phyloP scores from a whole-genome alignment of 1,284 basidiomycete species.

The Cutaneotrichosporon spelunceum region DNA sequence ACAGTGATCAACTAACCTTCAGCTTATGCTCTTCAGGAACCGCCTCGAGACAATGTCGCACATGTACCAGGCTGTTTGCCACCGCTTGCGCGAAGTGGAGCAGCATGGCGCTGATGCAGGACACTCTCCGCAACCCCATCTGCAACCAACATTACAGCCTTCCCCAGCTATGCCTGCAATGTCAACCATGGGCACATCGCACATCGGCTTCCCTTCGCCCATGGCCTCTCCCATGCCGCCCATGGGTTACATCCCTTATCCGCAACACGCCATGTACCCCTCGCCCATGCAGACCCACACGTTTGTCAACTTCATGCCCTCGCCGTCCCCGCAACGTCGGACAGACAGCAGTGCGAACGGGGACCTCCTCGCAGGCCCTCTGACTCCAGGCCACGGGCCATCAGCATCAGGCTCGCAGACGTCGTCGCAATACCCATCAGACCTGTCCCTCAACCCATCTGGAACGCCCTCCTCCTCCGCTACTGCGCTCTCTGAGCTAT shows the following conservation, averaged over 20 bases:
- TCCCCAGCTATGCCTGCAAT: neutral
- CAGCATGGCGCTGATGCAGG: neutral
- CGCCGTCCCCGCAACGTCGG: slow-evolving; percentile 13
- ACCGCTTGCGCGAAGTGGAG: slow-evolving; percentile 20
- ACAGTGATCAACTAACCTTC: slow-evolving; percentile 3
- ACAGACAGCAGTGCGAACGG: slow-evolving; percentile 8
- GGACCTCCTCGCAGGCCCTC: slow-evolving; percentile 35
- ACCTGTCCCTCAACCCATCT: slow-evolving; percentile 15
- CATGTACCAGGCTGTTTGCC: slow-evolving; percentile 23
- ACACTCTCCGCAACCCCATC: neutral
- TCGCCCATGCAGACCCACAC: slow-evolving; percentile 10
- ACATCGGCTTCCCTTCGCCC: slow-evolving; percentile 5
- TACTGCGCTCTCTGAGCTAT: slow-evolving; percentile 11
- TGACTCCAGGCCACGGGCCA: slow-evolving; percentile 32
- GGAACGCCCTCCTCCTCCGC: slow-evolving; percentile 8
- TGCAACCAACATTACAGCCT: neutral
- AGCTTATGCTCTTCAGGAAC: slow-evolving; percentile 21
- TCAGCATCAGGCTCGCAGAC: slow-evolving; percentile 11
- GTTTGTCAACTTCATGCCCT: slow-evolving; percentile 14
- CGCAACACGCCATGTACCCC: slow-evolving; percentile 4
- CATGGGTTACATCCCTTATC: slow-evolving; percentile 5
- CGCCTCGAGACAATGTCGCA: slow-evolving; percentile 25
- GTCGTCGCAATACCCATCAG: slow-evolving; percentile 19
- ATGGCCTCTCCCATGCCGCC: slow-evolving; percentile 1
- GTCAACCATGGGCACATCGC: slow-evolving; percentile 4